A percentile compares a stretch with the other conserved stretches of the same genome.
phyloP scores from a whole-genome alignment of 2,329 filamentous ascomycete species.

The Mycogone perniciosa region DNA sequence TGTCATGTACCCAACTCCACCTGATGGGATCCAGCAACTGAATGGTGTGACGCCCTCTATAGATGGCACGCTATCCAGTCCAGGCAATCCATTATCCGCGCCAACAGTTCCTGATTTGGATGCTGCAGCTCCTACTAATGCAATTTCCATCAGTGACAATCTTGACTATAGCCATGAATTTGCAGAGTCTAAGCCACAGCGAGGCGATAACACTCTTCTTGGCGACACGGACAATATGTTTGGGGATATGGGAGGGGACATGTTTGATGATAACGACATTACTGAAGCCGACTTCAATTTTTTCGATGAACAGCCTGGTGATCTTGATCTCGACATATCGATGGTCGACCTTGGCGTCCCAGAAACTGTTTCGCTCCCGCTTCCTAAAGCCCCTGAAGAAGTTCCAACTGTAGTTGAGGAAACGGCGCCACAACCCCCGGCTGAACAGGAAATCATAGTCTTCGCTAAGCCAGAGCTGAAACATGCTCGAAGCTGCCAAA shows the following conservation, averaged over 20 bases:
- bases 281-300: constrained; percentile 81
- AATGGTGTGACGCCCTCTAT: constrained; percentile 50
- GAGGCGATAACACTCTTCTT: constrained; percentile 35
- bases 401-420: constrained; percentile 12
- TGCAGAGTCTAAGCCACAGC: constrained; percentile 40
- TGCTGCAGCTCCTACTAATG: constrained; percentile 14
- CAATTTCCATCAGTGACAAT: constrained; percentile 16
- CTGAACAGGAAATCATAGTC: constrained; percentile 26
- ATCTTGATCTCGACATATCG: constrained; percentile 31
- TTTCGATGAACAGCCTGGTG: constrained; percentile 59
- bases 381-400: constrained; percentile 15
- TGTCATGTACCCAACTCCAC: constrained; percentile 65
- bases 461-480: constrained; percentile 56
- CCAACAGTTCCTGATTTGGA: constrained; percentile 27
- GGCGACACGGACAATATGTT: constrained; percentile 55
- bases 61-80: constrained; percentile 51
- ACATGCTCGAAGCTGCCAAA: constrained; percentile 49
- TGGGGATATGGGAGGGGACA: constrained; percentile 61
- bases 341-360: constrained; percentile 20
- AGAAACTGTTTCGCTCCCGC: constrained; percentile 12
- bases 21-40: constrained; percentile 54
- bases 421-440: constrained; percentile 9
- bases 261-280: constrained; percentile 67
- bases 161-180: constrained; percentile 27
- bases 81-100: constrained; percentile 37